Evolutionary conservation across 2,329 filamentous ascomycete species (phyloP).

Genomic region (Pseudocercospora eumusae): DNA sequence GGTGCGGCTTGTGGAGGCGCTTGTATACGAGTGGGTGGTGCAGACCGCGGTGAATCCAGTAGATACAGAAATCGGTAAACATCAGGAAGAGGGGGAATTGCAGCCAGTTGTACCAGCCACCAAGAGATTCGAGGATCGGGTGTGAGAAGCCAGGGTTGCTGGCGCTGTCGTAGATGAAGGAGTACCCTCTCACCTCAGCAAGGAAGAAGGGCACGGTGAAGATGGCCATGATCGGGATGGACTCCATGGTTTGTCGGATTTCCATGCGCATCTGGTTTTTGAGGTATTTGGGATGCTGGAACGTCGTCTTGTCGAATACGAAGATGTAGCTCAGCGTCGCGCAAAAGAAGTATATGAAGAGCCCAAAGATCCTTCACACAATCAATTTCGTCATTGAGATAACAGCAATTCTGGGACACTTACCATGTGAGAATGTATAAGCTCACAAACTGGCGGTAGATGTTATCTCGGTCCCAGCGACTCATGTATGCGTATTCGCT

Average conservation of each 20-base stretch:
- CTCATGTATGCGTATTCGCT: constrained; percentile 77
- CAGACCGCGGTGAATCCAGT: constrained; percentile 85
- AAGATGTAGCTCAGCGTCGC: constrained; percentile 81
- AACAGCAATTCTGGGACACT: constrained; percentile 20
- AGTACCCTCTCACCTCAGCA: constrained; percentile 78
- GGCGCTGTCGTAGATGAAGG: constrained; percentile 78
- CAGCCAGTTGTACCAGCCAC: constrained; percentile 65
- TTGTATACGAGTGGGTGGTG: constrained; percentile 84
- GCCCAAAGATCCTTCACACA: constrained; percentile 75
- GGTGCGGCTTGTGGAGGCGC: constrained; percentile 90
- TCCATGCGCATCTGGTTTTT: constrained; percentile 89
- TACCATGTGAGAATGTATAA: constrained; percentile 88
- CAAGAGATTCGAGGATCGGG: constrained; percentile 34
- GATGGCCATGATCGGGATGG: constrained; percentile 80
- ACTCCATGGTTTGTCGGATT: constrained; percentile 73
- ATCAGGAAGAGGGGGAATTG: constrained; percentile 87
- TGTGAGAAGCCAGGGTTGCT: constrained; percentile 35
- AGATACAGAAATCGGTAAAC: constrained; percentile 89
- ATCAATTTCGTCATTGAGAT: not conserved
- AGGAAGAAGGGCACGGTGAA: constrained; percentile 81
- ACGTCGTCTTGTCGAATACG: constrained; percentile 87
- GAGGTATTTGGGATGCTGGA: constrained; percentile 89
- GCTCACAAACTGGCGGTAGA: constrained; percentile 70
- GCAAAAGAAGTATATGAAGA: constrained; percentile 81
- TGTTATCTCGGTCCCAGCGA: constrained; percentile 73